These are phyloP conservation scores for Ophiostoma perfectum DNA, from an alignment of 2,329 filamentous ascomycete species.

Conservation along the genomic window DNA sequence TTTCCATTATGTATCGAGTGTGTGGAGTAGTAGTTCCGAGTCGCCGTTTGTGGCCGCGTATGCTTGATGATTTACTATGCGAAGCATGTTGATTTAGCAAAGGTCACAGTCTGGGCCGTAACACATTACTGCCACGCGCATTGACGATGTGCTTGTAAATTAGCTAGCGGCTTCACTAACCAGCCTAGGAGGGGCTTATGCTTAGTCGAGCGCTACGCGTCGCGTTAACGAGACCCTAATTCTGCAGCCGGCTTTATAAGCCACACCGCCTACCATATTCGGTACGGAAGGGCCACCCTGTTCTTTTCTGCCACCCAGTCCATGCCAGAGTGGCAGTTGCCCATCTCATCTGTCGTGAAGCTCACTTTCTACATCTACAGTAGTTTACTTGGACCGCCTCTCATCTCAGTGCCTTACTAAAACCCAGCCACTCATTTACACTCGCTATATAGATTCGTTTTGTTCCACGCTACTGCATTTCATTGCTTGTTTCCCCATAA, in stretches of 20 bases:
- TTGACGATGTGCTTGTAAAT: not conserved
- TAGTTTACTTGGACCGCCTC: not conserved
- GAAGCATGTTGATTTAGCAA: not conserved
- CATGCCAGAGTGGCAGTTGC: constrained; percentile 3
- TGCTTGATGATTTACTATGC: not conserved
- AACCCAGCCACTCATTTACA: constrained; percentile 6
- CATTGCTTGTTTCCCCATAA: not conserved
- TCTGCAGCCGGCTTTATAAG: not conserved
- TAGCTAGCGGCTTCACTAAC: not conserved
- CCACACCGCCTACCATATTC: constrained; percentile 24
- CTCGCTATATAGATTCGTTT: not conserved
- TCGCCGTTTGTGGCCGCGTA: not conserved
- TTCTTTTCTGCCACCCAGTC: constrained; percentile 17
- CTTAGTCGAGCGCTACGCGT: not conserved
- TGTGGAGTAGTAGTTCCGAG: not conserved
- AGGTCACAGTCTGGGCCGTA: too few species aligned
- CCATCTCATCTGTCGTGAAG: not conserved
- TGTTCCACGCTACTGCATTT: not conserved
- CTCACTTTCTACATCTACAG: not conserved
- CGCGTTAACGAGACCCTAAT: not conserved
- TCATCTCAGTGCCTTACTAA: not conserved
- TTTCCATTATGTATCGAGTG: not conserved
- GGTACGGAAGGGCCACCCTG: constrained; percentile 15
- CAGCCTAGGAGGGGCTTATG: not conserved
- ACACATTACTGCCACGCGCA: not conserved